These are phyloP conservation scores for Brassica rapa DNA, from an alignment of 345 rosid species.

Conservation along the genomic window DNA sequence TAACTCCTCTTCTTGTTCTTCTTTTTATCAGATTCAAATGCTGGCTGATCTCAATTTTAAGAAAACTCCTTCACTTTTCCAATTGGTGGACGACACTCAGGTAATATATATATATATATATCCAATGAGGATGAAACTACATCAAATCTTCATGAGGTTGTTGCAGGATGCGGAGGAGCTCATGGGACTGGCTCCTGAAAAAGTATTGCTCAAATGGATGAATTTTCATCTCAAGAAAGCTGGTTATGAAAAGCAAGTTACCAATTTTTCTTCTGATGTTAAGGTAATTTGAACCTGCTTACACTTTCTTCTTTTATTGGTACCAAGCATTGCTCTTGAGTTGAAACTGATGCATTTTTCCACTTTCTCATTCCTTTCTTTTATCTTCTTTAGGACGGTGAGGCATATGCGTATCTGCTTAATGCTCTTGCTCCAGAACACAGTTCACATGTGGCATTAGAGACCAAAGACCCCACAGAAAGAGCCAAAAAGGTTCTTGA, in stretches of 20 bases:
- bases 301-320: conserved; percentile 1
- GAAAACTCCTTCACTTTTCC: conserved; percentile 95
- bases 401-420: conserved; percentile 93
- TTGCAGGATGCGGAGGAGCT: conserved; percentile 97
- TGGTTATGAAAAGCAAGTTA: conserved; percentile 84
- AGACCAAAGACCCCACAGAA: conserved; percentile 60
- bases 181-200: conserved; percentile 86
- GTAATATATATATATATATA: conserved; percentile 36
- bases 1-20: conserved; percentile 34
- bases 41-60: conserved; percentile 88
- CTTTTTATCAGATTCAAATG: conserved; percentile 73
- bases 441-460: conserved; percentile 55
- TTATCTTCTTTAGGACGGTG: conserved; percentile 68
- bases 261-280: conserved; percentile 91
- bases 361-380: conserved; percentile 11
- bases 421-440: conserved; percentile 92
- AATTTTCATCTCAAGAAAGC: conserved; percentile 93
- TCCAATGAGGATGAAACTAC: conserved; percentile 4
- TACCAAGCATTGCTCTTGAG: not conserved
- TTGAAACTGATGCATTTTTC: not conserved
- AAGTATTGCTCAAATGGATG: conserved; percentile 97
- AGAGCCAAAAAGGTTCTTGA: conserved; percentile 83
- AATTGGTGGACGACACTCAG: conserved; percentile 79
- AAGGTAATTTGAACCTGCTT: conserved; percentile 59
- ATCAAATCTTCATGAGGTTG: conserved; percentile 13